phyloP scores from a whole-genome alignment of 1,284 basidiomycete genomes.

The Apiotrichum gracile region DNA sequence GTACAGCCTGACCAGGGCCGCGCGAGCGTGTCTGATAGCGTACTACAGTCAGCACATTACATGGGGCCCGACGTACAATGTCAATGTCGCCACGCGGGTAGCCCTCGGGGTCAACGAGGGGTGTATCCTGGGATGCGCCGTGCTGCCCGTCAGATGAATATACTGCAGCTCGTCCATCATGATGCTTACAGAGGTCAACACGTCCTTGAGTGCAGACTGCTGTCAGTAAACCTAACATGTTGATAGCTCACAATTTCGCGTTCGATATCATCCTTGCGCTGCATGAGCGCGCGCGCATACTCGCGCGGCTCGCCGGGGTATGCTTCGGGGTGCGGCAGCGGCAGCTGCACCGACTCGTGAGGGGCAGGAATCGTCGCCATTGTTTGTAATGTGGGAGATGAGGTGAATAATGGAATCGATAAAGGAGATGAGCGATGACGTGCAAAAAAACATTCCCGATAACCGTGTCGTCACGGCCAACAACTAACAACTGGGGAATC shows the following conservation, averaged over 20 bases:
- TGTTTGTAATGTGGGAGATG: background rate
- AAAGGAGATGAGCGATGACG: too few relatives aligned
- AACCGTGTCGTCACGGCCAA: too few relatives aligned
- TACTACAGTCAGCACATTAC: conserved; percentile 44
- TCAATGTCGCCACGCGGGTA: conserved; percentile 72
- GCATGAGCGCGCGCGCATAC: conserved; percentile 41
- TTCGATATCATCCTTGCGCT: conserved; percentile 44
- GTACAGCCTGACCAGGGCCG: conserved; percentile 50
- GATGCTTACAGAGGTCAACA: conserved; percentile 25
- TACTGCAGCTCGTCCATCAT: background rate
- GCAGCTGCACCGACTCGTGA: conserved; percentile 20
- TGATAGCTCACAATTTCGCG: conserved; percentile 35
- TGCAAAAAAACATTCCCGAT: too few relatives aligned
- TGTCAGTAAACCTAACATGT: background rate
- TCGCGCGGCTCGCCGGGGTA: conserved; percentile 41
- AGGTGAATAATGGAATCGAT: too few relatives aligned
- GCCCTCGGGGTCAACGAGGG: conserved; percentile 73
- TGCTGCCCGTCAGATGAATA: conserved; percentile 21
- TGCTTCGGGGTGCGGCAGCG: conserved; percentile 38
- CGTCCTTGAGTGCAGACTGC: conserved; percentile 34
- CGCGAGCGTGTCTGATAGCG: conserved; percentile 63
- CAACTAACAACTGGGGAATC: too few relatives aligned
- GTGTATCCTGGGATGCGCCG: conserved; percentile 47
- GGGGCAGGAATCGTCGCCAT: conserved; percentile 23
- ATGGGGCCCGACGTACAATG: conserved; percentile 45